Conservation (phyloP, 2,329 filamentous ascomycete species). For the Epichloe elymi region DNA sequence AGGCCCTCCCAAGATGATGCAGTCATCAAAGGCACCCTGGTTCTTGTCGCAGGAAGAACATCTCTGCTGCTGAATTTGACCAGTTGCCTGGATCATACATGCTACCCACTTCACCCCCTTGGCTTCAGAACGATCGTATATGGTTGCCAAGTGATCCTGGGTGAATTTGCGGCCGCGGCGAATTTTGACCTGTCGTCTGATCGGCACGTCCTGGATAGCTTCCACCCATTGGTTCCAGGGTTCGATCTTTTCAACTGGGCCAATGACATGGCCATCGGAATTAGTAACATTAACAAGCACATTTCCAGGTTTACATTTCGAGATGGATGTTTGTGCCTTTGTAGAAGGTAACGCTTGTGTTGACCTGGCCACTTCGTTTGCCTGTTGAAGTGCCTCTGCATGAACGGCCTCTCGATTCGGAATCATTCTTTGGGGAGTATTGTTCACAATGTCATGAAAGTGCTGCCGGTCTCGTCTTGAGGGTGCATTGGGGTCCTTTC, state of each 20-base stretch:
- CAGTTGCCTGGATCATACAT: constrained; percentile 37
- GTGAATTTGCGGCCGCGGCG: constrained; percentile 29
- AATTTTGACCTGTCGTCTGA: constrained; percentile 27
- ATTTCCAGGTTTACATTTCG: constrained; percentile 4
- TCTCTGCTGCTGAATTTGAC: constrained; percentile 24
- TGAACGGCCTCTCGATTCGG: background rate
- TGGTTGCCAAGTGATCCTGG: constrained; percentile 22
- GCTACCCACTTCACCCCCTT: constrained; percentile 34
- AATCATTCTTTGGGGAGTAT: background rate
- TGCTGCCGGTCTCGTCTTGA: constrained; percentile 8
- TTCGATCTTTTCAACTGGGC: constrained; percentile 22
- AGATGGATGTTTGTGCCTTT: background rate
- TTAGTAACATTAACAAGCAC: constrained; percentile 23
- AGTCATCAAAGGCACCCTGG: constrained; percentile 31
- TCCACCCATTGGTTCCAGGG: constrained; percentile 28
- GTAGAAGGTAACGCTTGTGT: constrained; percentile 1
- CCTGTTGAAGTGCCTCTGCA: constrained; percentile 3
- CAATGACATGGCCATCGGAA: constrained; percentile 24
- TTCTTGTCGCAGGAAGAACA: constrained; percentile 30
- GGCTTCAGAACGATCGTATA: constrained; percentile 28
- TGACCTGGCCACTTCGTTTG: background rate
- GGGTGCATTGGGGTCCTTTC: constrained; percentile 10
- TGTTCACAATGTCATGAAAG: constrained; percentile 4
- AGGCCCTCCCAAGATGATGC: constrained; percentile 28
- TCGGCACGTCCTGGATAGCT: constrained; percentile 22